phyloP scores from a whole-genome alignment of 257 asterid species.

The Gynochthodes officinalis region DNA sequence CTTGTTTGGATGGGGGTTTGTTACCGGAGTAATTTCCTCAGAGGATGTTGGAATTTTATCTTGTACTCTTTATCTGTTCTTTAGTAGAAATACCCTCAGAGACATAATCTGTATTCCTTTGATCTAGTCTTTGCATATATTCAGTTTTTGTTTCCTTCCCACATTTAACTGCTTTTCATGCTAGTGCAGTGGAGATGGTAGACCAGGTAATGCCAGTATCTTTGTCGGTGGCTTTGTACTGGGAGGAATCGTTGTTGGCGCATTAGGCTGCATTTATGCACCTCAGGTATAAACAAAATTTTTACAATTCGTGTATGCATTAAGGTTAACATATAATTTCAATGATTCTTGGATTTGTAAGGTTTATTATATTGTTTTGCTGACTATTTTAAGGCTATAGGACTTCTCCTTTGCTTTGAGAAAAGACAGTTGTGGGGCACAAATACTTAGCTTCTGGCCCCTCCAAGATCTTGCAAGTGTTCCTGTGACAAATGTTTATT shows the following conservation, averaged over 20 bases:
- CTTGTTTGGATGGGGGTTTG: background rate
- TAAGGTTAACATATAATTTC: background rate
- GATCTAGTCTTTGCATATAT: background rate
- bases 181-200: slow-evolving; percentile 29
- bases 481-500: background rate
- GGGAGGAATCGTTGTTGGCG: slow-evolving; percentile 45
- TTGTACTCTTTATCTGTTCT: background rate
- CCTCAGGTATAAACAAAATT: slow-evolving; percentile 31
- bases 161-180: slow-evolving; percentile 9
- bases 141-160: background rate
- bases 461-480: background rate
- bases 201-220: slow-evolving; percentile 30
- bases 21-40: background rate
- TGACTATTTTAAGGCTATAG: background rate
- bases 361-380: background rate
- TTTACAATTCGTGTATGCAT: background rate
- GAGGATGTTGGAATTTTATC: background rate
- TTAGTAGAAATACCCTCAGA: too few species aligned
- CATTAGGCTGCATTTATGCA: slow-evolving; percentile 46
- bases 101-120: background rate
- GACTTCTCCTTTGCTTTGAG: background rate
- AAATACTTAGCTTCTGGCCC: background rate
- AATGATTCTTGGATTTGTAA: background rate
- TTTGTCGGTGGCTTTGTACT: slow-evolving; percentile 44
- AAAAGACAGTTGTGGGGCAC: background rate